A percentile compares a stretch with the other conserved stretches of the same genome.
Evolutionary conservation across 192 early-diverging fungal species (phyloP).

Genomic region (Neocallimastix lanati): DNA sequence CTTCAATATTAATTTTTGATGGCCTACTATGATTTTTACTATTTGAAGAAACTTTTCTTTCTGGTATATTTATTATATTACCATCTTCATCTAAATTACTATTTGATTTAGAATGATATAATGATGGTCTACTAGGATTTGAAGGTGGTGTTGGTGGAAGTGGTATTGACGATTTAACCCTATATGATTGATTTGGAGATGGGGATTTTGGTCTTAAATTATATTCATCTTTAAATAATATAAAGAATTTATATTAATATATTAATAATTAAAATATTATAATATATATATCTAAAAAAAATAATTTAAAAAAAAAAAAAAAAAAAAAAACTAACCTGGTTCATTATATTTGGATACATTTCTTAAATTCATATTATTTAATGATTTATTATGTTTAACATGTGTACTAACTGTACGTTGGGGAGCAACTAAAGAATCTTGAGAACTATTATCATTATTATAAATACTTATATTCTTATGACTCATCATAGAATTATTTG

Average conservation of each 20-base stretch:
- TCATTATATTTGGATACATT: neutral
- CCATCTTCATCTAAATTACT: neutral
- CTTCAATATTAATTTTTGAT: neutral
- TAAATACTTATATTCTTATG: neutral
- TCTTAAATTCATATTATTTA: neutral
- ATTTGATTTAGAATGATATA: neutral
- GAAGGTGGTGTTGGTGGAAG: neutral
- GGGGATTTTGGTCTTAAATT: no score
- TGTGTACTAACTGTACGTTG: neutral
- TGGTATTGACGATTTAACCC: neutral
- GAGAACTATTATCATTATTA: neutral
- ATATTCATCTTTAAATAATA: no score
- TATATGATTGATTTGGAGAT: neutral
- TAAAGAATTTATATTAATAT: no score
- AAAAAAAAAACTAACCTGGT: neutral
- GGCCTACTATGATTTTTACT: neutral
- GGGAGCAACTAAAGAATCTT: neutral
- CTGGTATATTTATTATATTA: no score
- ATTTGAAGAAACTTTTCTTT: neutral
- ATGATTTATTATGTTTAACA: neutral
- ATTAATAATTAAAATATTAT: no score
- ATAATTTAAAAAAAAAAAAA: no score
- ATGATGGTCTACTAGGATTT: neutral
- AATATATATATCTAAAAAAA: no score
- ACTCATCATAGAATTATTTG: neutral